Base-by-base conservation (phyloP, 805 yeast species). In the Saccharomycopsis selenospora region DNA sequence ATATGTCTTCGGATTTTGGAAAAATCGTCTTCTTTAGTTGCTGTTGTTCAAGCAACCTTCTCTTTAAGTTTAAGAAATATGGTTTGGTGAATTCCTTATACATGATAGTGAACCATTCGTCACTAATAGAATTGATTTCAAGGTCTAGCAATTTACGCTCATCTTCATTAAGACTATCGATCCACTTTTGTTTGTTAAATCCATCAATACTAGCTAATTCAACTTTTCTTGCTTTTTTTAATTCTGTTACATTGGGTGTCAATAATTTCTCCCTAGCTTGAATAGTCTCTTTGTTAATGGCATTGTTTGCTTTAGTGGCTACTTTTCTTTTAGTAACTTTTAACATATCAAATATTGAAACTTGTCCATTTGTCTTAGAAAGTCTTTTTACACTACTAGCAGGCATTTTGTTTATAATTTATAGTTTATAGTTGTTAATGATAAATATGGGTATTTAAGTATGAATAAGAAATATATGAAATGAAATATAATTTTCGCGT, bases 31-130 rank as follows among this genome's bases (percentile, higher is more conserved):
- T 72, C 17, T 68, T 66, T 13, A 64, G 59, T 13, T 62, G 56
- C 56, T 66, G 61, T 56, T 82, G 85, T 0, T 68, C 51, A 55
- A 84, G 89, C 28, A 49, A 52, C 29, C 26, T 42, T 55, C 65
- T 62, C 57, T 91, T 91, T 56, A 93, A 69, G 7, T 75, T 64
- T 7, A 90, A 61, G 59, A 93, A 93, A 62, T 89, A 91, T 3
- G 95, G 90, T 62, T 90, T 87, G 8, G 84, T 80, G 47, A 93
- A 70, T 57, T 90, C 96, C 20, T 67, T 61, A 57, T 80, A 77
- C 17, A 93, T 68, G 1, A 76, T 70, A 3, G 73, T 71, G 20
- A 93, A 76, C 99, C 99, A 93, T 0, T 87, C 71, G 8, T 75
- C 74, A 53, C 86, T 89, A 52, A 93, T 65, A 0, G 86, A 77